Evolutionary conservation across 139 green algal species (phyloP), one percentile per base, ranked within the genome.

Genomic region (Gonium pectorale): DNA sequence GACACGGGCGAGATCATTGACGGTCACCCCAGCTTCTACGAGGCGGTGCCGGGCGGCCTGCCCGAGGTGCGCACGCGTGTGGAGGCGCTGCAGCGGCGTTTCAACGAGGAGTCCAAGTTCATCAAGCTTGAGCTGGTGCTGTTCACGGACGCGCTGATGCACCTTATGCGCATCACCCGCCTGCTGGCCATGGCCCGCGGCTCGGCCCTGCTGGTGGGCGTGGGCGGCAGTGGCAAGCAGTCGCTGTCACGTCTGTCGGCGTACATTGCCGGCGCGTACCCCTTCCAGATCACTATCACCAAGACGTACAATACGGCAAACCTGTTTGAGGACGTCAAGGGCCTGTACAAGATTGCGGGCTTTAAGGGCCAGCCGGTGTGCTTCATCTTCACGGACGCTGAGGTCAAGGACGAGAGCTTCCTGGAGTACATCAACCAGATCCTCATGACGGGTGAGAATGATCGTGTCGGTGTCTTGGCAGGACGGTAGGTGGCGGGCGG

Each of bases 341-440:
- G 84, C 27, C 88, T 99, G 80, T 99, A 98, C 94, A 97, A 96
- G 89, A 94, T 97, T 67, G 95, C 96, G 13, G 96, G 94, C n/a
- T 91, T 98, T 71, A 99, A 99, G 93, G 94, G 95, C 43, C 91
- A 97, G 90, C 90, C 92, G 0, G 95, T 98, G 62, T 95, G 91
- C 85, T 98, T 99, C 93, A 88, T 99, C 40, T 97, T 99, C 91
- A 98, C 94, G 15, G 96, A 99, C 54, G 89, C 93, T 1, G 96
- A 99, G 80, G 92, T 99, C 40, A 98, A 98, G 92, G 94, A 99
- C 38, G 96, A 99, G 84, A 90, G 90, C 37, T 98, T 99, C 92
- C 88, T 99, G 71, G 96, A 99, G 90, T 98, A 98, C 92, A 96
- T 99, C 86, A 99, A 99, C 91, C 96, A 99, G 93, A 92, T 99